A percentile compares a stretch with the other conserved stretches of the same genome.
phyloP scores from a whole-genome alignment of 225 moss, liverwort and hornwort genomes.

The Pseudisothecium myosuroides region DNA sequence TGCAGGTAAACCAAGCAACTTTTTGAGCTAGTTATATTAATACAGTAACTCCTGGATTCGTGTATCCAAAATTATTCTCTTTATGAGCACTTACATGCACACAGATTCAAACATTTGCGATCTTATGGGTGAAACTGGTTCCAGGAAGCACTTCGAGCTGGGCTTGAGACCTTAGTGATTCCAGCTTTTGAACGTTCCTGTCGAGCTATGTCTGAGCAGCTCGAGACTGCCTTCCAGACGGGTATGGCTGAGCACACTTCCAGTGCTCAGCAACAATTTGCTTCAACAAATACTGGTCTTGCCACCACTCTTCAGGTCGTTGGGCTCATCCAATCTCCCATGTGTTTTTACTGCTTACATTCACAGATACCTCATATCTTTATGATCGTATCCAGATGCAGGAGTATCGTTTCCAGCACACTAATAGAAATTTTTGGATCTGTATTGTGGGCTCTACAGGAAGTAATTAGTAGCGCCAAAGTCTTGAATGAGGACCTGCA shows the following conservation, averaged over 20 bases:
- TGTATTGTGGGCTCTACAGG: constrained; percentile 20
- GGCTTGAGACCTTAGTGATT: constrained; percentile 49
- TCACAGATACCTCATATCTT: background rate
- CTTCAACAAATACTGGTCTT: constrained; percentile 49
- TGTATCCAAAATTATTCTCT: background rate
- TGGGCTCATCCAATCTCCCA: background rate
- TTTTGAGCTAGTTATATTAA: background rate
- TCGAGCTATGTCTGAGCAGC: constrained; percentile 70
- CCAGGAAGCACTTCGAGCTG: constrained; percentile 54
- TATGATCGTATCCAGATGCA: background rate
- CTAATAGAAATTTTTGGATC: background rate
- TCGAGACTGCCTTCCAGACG: constrained; percentile 57
- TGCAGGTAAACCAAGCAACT: constrained; percentile 32
- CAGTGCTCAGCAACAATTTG: constrained; percentile 59
- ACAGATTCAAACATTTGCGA: background rate
- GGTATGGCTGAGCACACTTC: constrained; percentile 67
- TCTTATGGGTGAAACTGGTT: background rate
- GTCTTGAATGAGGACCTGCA: constrained; percentile 52
- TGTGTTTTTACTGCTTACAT: background rate
- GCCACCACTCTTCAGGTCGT: constrained; percentile 64
- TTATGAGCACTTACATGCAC: background rate
- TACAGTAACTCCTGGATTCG: background rate
- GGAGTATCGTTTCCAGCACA: background rate
- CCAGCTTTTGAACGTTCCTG: constrained; percentile 76
- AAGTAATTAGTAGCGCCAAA: constrained; percentile 46